These are phyloP conservation scores for Macrocybe gigantea DNA, from an alignment of 768 basidiomycete species.

Conservation along the genomic window DNA sequence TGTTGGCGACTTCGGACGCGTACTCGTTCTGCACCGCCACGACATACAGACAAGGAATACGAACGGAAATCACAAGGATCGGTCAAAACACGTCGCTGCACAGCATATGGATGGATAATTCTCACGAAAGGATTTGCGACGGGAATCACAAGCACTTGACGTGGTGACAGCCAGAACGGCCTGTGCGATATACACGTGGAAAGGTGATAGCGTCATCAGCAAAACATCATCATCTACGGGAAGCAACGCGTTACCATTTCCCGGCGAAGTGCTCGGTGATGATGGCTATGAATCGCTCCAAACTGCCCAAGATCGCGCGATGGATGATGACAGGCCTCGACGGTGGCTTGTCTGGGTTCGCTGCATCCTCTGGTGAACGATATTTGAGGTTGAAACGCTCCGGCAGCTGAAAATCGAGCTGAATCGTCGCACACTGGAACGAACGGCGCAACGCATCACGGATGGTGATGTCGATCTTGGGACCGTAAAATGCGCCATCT, in stretches of 20 bases:
- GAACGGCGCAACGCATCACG: constrained; percentile 87
- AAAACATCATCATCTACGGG: neutral
- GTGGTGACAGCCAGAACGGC: constrained; percentile 99
- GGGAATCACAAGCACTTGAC: constrained; percentile 92
- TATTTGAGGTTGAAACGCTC: constrained; percentile 95
- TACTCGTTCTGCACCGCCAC: constrained; percentile 68
- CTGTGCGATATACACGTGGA: constrained; percentile 30
- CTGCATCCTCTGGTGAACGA: constrained; percentile 68
- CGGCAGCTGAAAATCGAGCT: constrained; percentile 98
- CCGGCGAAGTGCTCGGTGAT: constrained; percentile 96
- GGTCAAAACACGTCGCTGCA: neutral
- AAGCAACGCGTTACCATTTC: constrained; percentile 69
- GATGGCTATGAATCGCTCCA: constrained; percentile 96
- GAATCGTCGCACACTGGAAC: constrained; percentile 98
- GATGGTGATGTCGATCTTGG: constrained; percentile 98
- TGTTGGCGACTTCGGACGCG: constrained; percentile 72
- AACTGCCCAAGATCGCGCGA: constrained; percentile 88
- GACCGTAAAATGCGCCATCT: constrained; percentile 99
- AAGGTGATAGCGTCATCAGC: neutral
- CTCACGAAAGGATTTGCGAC: constrained; percentile 85
- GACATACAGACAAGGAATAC: constrained; percentile 4
- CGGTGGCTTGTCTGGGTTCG: constrained; percentile 46
- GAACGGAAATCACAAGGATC: neutral
- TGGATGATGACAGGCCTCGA: constrained; percentile 96
- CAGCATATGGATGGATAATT: constrained; percentile 12